Evolutionary conservation across 257 asterid genomes (phyloP).

Genomic region (Solanum sitiens): DNA sequence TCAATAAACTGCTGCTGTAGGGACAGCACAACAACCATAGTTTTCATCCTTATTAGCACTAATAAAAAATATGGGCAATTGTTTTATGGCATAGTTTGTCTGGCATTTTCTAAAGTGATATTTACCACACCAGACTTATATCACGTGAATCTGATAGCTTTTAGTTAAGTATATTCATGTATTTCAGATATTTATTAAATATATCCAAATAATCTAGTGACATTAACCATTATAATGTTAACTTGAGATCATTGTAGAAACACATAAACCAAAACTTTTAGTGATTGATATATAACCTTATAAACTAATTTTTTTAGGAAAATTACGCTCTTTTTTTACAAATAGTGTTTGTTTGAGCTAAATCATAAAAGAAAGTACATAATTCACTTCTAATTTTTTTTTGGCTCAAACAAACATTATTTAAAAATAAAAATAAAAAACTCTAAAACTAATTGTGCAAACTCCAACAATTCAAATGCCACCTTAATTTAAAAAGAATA

Average conservation of each 20-base stretch:
- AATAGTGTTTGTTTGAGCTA: not conserved
- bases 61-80: not conserved
- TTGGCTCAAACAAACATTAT: not conserved
- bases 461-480: not conserved
- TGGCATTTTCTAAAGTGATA: not conserved
- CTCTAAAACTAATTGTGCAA: not conserved
- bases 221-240: no score
- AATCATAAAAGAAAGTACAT: not conserved
- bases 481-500: not conserved
- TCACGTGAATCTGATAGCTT: not conserved
- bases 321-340: not conserved
- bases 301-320: not conserved
- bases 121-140: not conserved
- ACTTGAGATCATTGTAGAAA: no score
- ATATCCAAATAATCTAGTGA: no score
- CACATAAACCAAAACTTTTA: not conserved
- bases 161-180: not conserved
- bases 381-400: not conserved
- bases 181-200: no score
- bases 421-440: not conserved
- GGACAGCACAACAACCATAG: slow-evolving; percentile 8
- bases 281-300: not conserved
- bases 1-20: slow-evolving; percentile 5
- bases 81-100: not conserved
- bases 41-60: not conserved